phyloP scores from a whole-genome alignment of 2,329 filamentous ascomycete species.

The Pseudocercospora fijiensis region DNA sequence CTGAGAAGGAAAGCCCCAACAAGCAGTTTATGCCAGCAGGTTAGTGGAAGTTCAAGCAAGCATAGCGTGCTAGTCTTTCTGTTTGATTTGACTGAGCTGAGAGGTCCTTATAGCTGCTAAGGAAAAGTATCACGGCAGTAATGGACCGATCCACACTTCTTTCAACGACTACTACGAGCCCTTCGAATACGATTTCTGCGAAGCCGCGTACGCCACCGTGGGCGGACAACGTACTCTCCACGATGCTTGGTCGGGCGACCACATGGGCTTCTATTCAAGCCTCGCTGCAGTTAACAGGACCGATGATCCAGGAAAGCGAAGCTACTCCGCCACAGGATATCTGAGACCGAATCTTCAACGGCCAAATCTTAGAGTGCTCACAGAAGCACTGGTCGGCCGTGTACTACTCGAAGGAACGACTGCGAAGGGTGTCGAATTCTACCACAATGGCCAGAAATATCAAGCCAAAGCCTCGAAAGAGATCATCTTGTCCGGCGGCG shows the following conservation, averaged over 20 bases:
- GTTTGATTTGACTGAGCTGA: not conserved
- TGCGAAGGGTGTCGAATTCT: slow-evolving; percentile 45
- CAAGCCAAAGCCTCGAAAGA: slow-evolving; percentile 43
- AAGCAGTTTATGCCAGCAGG: slow-evolving; percentile 24
- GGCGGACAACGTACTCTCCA: slow-evolving; percentile 34
- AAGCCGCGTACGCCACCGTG: slow-evolving; percentile 38
- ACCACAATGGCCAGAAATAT: slow-evolving; percentile 39
- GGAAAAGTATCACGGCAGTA: slow-evolving; percentile 37
- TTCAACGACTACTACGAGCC: slow-evolving; percentile 42
- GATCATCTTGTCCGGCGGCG: slow-evolving; percentile 46
- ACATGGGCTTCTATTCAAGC: slow-evolving; percentile 37
- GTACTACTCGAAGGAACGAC: slow-evolving; percentile 34
- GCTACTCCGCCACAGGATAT: slow-evolving; percentile 38
- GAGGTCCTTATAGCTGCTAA: slow-evolving; percentile 20
- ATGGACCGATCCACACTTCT: slow-evolving; percentile 38
- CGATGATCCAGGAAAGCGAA: slow-evolving; percentile 34
- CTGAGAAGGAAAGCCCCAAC: slow-evolving; percentile 21
- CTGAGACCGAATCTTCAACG: slow-evolving; percentile 34
- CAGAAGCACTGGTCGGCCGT: slow-evolving; percentile 33
- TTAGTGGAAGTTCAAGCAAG: not conserved
- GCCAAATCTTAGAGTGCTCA: slow-evolving; percentile 36
- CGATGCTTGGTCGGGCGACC: slow-evolving; percentile 38
- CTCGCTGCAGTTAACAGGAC: slow-evolving; percentile 37
- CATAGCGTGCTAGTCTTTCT: not conserved
- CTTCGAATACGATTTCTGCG: slow-evolving; percentile 40